Base-by-base conservation (phyloP, 176 grass and related monocot genomes). In the Carex kokanica region DNA sequence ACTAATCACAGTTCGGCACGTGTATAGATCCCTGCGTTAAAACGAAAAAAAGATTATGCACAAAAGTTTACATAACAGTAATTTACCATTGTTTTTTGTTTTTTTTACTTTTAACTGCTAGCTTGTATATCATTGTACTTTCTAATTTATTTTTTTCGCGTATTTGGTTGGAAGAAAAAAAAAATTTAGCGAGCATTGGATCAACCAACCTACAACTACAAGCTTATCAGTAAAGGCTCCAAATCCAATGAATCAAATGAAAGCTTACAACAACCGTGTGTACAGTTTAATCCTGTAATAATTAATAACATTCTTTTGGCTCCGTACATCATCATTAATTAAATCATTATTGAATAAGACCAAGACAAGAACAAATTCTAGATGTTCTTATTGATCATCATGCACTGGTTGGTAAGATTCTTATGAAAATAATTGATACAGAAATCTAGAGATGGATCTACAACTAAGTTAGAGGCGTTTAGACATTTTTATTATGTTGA, bases 281-380 rank as follows among this genome's bases (percentile, higher is more conserved):
- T 77, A 77, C 24, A n/a, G 3, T 24, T 27, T 29, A 16, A 15
- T 74, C 23, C 13, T 77, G 73, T 77, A 17, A 55, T 53, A 53
- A 36, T 4, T n/a, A n/a, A n/a, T 55, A 75, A 75, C 72, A 52
- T 31, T 43, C 20, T 49, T 29, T 74, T 74, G 2, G 9, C 21
- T 52, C 71, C 71, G 71, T 74, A 53, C 71, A 74, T 52, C 71
- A 74, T 54, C 71, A 74, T 74, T 53, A 53, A 36, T 4, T 54
- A 54, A 54, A 52, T 29, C 72, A 52, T 25, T 75, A 75, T 75
- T 75, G 13, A 75, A 74, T 74, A 53, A 74, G 47, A 75, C 21
- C 23, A 17, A 75, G 41, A 75, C 72, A 31, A 54, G 20, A 54
- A 3, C 11, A 53, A 27, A 75, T 54, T 54, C 23, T 75, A 31